Evolutionary conservation across 75 land plant species (phyloP).

Genomic region (Sequoiadendron giganteum): DNA sequence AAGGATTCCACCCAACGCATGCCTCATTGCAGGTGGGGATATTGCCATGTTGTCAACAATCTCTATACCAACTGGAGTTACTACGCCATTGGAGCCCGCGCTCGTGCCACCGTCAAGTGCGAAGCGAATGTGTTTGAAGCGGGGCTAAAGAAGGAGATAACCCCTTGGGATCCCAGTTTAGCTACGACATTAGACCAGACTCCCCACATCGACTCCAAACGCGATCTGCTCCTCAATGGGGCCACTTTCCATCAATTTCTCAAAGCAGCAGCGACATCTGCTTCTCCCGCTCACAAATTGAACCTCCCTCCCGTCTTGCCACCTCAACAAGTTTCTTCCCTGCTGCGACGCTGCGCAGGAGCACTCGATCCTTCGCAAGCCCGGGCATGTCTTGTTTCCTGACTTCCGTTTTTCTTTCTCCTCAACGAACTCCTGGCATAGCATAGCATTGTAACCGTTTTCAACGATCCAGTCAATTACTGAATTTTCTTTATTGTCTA

Average conservation of each 20-base stretch:
- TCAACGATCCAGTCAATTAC: not conserved
- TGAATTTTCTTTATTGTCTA: not conserved
- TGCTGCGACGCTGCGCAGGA: not conserved
- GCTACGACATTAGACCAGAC: conserved; percentile 14
- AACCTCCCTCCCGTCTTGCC: not conserved
- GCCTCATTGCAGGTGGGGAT: conserved; percentile 62
- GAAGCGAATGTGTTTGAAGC: conserved; percentile 43
- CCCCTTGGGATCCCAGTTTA: conserved; percentile 31
- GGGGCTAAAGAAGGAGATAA: conserved; percentile 27
- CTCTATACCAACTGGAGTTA: conserved; percentile 51
- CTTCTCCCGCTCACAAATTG: not conserved
- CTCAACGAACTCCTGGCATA: too few relatives aligned
- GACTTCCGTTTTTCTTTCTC: too few relatives aligned
- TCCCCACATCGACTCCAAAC: conserved; percentile 20
- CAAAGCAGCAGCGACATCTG: not conserved
- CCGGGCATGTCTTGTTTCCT: not conserved
- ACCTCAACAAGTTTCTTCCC: not conserved
- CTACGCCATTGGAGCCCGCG: conserved; percentile 44
- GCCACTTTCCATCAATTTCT: conserved; percentile 42
- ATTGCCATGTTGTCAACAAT: conserved; percentile 52
- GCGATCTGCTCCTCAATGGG: conserved; percentile 36
- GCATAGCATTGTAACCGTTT: too few relatives aligned
- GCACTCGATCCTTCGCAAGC: not conserved
- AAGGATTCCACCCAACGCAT: conserved; percentile 38
- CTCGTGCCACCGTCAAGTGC: conserved; percentile 23